Conservation (phyloP, 495 filamentous ascomycete species). For the Xylaria telfairii region DNA sequence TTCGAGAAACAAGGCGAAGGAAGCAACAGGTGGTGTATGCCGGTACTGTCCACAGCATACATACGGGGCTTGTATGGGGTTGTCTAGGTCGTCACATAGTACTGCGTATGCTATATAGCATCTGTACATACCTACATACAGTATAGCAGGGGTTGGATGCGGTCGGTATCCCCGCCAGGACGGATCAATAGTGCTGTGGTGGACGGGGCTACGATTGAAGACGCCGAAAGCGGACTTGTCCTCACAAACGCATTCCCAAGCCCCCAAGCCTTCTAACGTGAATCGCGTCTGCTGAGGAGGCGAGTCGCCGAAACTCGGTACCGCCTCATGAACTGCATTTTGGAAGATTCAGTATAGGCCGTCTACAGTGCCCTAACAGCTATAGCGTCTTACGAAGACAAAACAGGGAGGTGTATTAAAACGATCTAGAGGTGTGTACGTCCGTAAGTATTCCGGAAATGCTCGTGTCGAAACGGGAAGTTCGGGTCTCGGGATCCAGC, state of each 20-base stretch:
- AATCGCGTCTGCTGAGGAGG: conserved; percentile 7
- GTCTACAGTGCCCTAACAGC: background rate
- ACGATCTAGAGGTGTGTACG: background rate
- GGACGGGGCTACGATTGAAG: background rate
- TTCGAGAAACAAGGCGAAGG: conserved; percentile 11
- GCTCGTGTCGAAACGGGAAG: background rate
- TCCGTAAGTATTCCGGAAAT: conserved; percentile 1
- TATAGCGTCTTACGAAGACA: background rate
- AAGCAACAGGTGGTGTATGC: background rate
- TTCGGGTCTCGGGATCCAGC: background rate
- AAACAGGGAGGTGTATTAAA: background rate
- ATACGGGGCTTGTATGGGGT: conserved; percentile 5
- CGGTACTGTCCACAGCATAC: background rate
- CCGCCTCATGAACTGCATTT: background rate
- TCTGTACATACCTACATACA: background rate
- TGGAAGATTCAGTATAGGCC: background rate
- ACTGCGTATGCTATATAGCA: no score
- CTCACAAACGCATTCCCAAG: background rate
- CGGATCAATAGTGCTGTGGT: background rate
- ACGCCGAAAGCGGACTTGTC: conserved; percentile 22
- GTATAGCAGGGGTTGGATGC: background rate
- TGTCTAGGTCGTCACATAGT: conserved; percentile 12
- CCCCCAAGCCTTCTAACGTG: background rate
- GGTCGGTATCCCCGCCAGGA: background rate
- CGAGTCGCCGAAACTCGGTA: background rate